Conservation (phyloP, 495 filamentous ascomycete genomes). For the Xylona heveae region DNA sequence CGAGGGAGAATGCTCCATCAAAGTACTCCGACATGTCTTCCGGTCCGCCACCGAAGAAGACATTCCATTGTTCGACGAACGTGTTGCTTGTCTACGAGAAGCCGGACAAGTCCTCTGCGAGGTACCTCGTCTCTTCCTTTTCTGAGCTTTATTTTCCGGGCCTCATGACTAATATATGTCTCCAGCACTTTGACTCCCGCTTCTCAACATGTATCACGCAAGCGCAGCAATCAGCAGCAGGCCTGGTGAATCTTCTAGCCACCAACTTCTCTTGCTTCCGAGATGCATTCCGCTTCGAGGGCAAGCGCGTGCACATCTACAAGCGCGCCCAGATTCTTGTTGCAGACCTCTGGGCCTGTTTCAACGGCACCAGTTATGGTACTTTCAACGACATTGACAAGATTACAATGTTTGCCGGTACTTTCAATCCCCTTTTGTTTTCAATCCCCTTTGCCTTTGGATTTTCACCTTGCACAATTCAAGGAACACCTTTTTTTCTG, state of each 20-base stretch:
- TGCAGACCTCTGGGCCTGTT: slow-evolving; percentile 39
- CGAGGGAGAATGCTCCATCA: slow-evolving; percentile 53
- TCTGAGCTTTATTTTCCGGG: neutral
- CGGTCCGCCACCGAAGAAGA: slow-evolving; percentile 68
- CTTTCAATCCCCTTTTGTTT: slow-evolving; percentile 1
- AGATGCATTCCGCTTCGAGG: slow-evolving; percentile 28
- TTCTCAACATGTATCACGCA: slow-evolving; percentile 53
- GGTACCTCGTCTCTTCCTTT: slow-evolving; percentile 26
- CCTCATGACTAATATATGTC: slow-evolving; percentile 1
- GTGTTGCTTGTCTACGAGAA: slow-evolving; percentile 62
- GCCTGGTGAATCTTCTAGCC: slow-evolving; percentile 62
- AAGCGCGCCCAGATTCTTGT: slow-evolving; percentile 93
- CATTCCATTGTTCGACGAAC: slow-evolving; percentile 65
- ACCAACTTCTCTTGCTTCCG: slow-evolving; percentile 62
- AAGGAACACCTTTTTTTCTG: neutral
- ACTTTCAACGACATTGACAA: slow-evolving; percentile 80
- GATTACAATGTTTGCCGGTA: slow-evolving; percentile 90
- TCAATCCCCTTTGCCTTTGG: neutral
- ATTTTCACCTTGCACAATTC: neutral
- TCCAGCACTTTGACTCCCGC: slow-evolving; percentile 56
- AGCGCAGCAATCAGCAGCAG: slow-evolving; percentile 60
- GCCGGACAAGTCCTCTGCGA: slow-evolving; percentile 67
- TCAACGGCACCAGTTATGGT: slow-evolving; percentile 28
- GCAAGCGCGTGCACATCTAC: slow-evolving; percentile 55
- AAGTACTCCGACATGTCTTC: slow-evolving; percentile 56